Evolutionary conservation across 129 eudicot genomes (phyloP).

Genomic region (Flaveria linearis): DNA sequence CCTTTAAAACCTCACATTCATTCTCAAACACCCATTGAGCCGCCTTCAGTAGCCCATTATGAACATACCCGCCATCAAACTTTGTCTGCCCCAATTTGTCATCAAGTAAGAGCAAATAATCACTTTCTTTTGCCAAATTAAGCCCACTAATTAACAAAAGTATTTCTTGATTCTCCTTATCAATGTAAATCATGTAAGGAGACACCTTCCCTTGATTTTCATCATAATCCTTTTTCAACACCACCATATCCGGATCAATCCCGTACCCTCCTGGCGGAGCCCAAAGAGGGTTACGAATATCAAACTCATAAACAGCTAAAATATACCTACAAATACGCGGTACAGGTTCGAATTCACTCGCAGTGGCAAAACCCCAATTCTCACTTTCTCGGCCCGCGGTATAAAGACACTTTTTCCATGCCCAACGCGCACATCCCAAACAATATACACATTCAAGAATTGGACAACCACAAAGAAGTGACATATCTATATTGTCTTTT

Average conservation of each 20-base stretch:
- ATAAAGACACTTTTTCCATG: constrained; percentile 80
- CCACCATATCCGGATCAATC: constrained; percentile 73
- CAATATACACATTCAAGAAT: constrained; percentile 88
- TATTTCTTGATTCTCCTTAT: constrained; percentile 71
- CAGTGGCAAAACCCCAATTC: constrained; percentile 83
- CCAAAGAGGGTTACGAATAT: constrained; percentile 81
- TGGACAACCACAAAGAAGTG: constrained; percentile 65
- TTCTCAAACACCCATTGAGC: constrained; percentile 84
- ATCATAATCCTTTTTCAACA: constrained; percentile 56
- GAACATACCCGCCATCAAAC: constrained; percentile 94
- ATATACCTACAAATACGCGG: constrained; percentile 77
- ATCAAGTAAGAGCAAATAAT: constrained; percentile 74
- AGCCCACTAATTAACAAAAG: constrained; percentile 80
- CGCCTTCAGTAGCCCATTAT: constrained; percentile 81
- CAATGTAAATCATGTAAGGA: constrained; percentile 84
- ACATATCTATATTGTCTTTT: constrained; percentile 51
- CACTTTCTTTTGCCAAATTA: constrained; percentile 74
- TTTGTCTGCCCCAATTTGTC: constrained; percentile 81
- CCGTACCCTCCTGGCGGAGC: constrained; percentile 93
- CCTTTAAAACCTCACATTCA: constrained; percentile 64
- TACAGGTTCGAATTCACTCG: constrained; percentile 77
- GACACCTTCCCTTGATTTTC: constrained; percentile 78
- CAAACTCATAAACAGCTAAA: constrained; percentile 80
- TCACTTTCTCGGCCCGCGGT: constrained; percentile 91
- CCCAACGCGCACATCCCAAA: constrained; percentile 91